These are phyloP conservation scores for Talaromyces amestolkiae DNA, from an alignment of 2,329 filamentous ascomycete genomes.

Conservation along the genomic window DNA sequence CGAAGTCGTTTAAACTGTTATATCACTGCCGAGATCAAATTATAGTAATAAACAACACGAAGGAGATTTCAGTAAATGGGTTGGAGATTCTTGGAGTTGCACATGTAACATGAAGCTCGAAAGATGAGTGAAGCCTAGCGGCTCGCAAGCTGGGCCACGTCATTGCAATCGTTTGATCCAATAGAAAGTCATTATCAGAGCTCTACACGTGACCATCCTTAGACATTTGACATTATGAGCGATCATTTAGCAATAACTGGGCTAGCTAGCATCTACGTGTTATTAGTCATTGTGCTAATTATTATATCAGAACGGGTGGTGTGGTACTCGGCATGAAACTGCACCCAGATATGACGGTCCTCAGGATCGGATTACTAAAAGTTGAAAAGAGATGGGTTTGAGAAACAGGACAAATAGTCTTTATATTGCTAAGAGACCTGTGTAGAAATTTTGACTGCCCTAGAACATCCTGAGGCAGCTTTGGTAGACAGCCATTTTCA, in stretches of 20 bases:
- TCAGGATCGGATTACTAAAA: not conserved
- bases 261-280: not conserved
- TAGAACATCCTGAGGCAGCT: not conserved
- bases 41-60: not conserved
- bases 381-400: not conserved
- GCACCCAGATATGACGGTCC: not conserved
- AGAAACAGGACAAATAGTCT: constrained; percentile 13
- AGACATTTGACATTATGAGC: not conserved
- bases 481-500: constrained; percentile 2
- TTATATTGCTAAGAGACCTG: constrained; percentile 16
- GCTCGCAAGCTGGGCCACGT: not conserved
- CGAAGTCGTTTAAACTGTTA: not conserved
- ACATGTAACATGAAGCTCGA: not conserved
- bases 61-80: not conserved
- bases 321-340: not conserved
- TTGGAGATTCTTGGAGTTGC: not conserved
- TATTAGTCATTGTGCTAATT: not conserved
- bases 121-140: not conserved
- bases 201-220: not conserved
- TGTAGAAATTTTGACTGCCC: constrained; percentile 11
- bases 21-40: not conserved
- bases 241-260: not conserved
- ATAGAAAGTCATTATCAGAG: not conserved
- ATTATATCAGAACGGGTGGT: not conserved
- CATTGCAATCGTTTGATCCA: not conserved